These are phyloP conservation scores for Colletotrichum sp. DNA, from an alignment of 2,329 filamentous ascomycete species.

Conservation along the genomic window DNA sequence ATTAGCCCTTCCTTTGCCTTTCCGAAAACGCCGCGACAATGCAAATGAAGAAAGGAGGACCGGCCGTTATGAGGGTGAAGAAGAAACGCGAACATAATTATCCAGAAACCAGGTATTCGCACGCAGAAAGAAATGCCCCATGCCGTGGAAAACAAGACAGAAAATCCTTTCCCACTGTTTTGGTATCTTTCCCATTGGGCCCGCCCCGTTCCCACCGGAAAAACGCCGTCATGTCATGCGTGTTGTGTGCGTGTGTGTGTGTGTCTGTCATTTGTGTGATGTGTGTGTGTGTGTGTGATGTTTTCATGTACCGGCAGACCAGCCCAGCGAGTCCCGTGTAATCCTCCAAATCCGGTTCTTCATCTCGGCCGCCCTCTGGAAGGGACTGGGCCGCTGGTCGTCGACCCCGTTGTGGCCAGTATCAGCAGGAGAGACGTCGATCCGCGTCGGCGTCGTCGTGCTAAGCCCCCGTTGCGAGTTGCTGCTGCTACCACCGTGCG, in stretches of 20 bases:
- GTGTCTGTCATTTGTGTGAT: neutral
- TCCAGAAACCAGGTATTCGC: neutral
- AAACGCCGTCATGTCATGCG: slow-evolving; percentile 12
- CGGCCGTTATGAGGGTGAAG: neutral
- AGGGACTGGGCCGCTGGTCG: neutral
- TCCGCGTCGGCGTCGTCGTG: neutral
- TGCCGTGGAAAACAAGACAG: neutral
- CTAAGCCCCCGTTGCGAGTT: neutral
- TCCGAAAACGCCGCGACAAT: slow-evolving; percentile 5
- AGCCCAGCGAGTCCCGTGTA: slow-evolving; percentile 14
- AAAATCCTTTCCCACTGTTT: neutral
- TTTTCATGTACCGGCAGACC: slow-evolving; percentile 4
- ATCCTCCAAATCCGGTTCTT: slow-evolving; percentile 6
- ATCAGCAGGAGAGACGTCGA: neutral
- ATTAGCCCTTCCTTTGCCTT: neutral
- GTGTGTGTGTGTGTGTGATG: neutral
- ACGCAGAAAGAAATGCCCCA: neutral
- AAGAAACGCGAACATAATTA: neutral
- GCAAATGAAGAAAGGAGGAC: neutral
- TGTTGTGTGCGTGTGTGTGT: neutral
- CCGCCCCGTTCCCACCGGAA: neutral
- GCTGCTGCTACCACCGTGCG: neutral
- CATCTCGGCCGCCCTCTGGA: neutral
- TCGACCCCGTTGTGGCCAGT: neutral
- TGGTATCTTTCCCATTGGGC: neutral